These are phyloP conservation scores for Serendipita sp. DNA, from an alignment of 768 basidiomycete species.

Conservation along the genomic window DNA sequence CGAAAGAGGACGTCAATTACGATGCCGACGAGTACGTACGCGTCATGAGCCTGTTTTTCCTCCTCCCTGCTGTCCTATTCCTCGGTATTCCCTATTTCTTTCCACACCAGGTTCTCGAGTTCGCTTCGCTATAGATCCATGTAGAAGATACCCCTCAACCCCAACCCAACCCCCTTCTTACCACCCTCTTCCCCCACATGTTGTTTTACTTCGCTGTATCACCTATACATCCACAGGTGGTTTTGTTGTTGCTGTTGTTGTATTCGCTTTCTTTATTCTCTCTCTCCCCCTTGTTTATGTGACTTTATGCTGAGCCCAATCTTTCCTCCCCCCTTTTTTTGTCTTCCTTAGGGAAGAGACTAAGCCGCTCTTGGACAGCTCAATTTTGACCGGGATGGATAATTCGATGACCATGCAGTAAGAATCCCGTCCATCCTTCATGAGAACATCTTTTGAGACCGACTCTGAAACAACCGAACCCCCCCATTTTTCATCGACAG, in stretches of 20 bases:
- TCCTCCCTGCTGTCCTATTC: conserved; percentile 5
- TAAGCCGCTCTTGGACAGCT: conserved; percentile 6
- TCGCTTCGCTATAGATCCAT: neutral
- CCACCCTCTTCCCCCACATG: too few species aligned
- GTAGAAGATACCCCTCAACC: too few species aligned
- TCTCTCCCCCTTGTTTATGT: neutral
- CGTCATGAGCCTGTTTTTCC: conserved; percentile 3
- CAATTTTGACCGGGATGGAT: neutral
- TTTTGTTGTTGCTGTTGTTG: too few species aligned
- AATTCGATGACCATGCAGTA: neutral
- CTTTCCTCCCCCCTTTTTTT: neutral
- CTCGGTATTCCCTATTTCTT: conserved; percentile 5
- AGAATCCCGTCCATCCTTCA: neutral
- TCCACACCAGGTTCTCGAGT: neutral
- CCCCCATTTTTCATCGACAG: too few species aligned
- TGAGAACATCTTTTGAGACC: too few species aligned
- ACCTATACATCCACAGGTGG: neutral
- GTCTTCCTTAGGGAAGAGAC: neutral
- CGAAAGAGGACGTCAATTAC: conserved; percentile 1
- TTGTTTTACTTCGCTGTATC: neutral
- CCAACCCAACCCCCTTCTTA: neutral
- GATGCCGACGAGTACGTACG: conserved; percentile 7
- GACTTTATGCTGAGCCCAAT: conserved; percentile 1
- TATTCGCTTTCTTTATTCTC: neutral
- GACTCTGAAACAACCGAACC: too few species aligned